Evolutionary conservation across 768 basidiomycete species (phyloP).

Genomic region (Hygrophoropsis aurantiaca): DNA sequence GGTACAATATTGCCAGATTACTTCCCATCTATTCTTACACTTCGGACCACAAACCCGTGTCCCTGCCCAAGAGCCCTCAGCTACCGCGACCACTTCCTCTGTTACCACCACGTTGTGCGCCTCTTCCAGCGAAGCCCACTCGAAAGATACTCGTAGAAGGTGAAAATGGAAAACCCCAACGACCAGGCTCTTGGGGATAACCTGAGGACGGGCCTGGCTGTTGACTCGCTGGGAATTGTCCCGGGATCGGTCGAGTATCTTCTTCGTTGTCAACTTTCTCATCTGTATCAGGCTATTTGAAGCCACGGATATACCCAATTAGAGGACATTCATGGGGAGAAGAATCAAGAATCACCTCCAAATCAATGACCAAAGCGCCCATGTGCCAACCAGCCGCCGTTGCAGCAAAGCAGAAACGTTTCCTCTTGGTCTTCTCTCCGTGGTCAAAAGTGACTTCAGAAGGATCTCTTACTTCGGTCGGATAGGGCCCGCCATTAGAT

Average conservation of each 20-base stretch:
- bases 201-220: slow-evolving; percentile 11
- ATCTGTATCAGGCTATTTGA: slow-evolving; percentile 25
- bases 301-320: slow-evolving; percentile 2
- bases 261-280: slow-evolving; percentile 39
- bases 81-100: slow-evolving; percentile 13
- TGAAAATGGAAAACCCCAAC: slow-evolving; percentile 14
- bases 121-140: slow-evolving; percentile 61
- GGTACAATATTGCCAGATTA: not conserved
- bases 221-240: slow-evolving; percentile 27
- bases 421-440: slow-evolving; percentile 44
- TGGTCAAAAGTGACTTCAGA: slow-evolving; percentile 74
- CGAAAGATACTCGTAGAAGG: slow-evolving; percentile 38
- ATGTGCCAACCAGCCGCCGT: slow-evolving; percentile 91
- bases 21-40: slow-evolving; percentile 10
- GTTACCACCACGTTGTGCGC: slow-evolving; percentile 29
- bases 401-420: slow-evolving; percentile 76
- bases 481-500: slow-evolving; percentile 10
- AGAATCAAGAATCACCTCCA: slow-evolving; percentile 53
- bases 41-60: not conserved
- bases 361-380: slow-evolving; percentile 84
- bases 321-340: not conserved
- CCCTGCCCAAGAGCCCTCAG: slow-evolving; percentile 7
- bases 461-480: slow-evolving; percentile 55
- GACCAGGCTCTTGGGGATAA: slow-evolving; percentile 8
- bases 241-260: slow-evolving; percentile 29